Percentiles rank a stretch among this genome's conserved stretches.
Evolutionary conservation across 2,329 filamentous ascomycete species (phyloP).

Genomic region (Parafenestella ontariensis): DNA sequence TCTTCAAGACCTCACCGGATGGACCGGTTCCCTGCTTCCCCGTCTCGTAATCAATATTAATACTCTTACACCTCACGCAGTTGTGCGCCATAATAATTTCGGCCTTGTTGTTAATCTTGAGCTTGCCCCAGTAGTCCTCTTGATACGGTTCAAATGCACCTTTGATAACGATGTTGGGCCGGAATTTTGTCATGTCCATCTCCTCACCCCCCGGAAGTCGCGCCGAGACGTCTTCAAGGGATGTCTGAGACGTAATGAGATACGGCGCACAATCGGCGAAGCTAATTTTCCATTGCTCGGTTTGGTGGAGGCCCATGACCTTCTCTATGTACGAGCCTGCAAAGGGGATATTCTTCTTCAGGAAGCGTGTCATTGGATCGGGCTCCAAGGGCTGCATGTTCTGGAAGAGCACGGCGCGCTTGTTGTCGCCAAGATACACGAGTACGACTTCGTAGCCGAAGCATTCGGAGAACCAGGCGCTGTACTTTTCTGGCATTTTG

Average conservation of each 20-base stretch:
- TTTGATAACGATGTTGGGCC: conserved; percentile 55
- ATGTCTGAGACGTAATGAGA: conserved; percentile 73
- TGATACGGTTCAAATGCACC: conserved; percentile 52
- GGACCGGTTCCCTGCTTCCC: conserved; percentile 49
- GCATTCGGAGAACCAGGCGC: conserved; percentile 53
- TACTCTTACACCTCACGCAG: conserved; percentile 54
- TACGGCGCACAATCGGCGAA: conserved; percentile 81
- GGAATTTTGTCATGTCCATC: conserved; percentile 57
- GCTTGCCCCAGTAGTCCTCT: conserved; percentile 56
- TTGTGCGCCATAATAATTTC: conserved; percentile 53
- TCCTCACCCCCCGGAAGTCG: conserved; percentile 44
- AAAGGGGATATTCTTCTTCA: conserved; percentile 22
- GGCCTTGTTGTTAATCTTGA: conserved; percentile 41
- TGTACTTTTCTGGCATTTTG: conserved; percentile 52
- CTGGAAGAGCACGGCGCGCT: conserved; percentile 50
- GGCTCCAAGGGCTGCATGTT: conserved; percentile 31
- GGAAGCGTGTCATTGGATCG: conserved; percentile 20
- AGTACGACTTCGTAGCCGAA: conserved; percentile 54
- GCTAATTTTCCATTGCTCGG: conserved; percentile 55
- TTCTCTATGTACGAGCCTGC: conserved; percentile 12
- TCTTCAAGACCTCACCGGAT: conserved; percentile 53
- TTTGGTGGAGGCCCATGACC: conserved; percentile 44
- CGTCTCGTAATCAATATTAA: conserved; percentile 58
- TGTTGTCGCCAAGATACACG: conserved; percentile 53
- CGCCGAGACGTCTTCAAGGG: conserved; percentile 69